Conservation (phyloP, 2,329 filamentous ascomycete species). For the Thelonectria rubi region DNA sequence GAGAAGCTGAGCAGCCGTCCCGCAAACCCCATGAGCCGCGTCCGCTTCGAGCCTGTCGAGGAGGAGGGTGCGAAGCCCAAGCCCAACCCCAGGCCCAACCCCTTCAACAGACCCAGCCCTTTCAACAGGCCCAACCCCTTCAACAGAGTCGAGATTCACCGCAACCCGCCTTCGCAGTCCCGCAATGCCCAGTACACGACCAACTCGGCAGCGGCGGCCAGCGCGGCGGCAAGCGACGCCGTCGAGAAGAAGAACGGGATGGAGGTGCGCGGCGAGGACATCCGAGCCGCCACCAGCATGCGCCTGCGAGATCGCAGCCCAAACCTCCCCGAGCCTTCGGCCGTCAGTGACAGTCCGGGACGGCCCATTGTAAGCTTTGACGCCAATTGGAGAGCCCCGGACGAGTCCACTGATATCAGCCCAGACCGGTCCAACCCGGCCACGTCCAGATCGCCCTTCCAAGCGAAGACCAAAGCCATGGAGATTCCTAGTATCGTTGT, state of each 20-base stretch:
- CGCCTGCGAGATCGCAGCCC: conserved; percentile 84
- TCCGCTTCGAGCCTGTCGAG: conserved; percentile 53
- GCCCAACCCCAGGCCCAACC: conserved; percentile 36
- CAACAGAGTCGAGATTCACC: conserved; percentile 77
- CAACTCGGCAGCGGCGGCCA: conserved; percentile 59
- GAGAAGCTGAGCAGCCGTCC: conserved; percentile 47
- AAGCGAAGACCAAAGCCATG: conserved; percentile 48
- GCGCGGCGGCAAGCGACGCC: conserved; percentile 50
- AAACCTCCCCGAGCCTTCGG: conserved; percentile 86
- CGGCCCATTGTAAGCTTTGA: conserved; percentile 98
- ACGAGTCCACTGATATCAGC: conserved; percentile 74
- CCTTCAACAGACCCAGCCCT: conserved; percentile 56
- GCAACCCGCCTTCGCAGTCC: conserved; percentile 84
- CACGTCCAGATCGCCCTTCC: conserved; percentile 39
- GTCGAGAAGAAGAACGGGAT: conserved; percentile 77
- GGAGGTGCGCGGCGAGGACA: conserved; percentile 87
- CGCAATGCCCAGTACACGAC: conserved; percentile 81
- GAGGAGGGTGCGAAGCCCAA: conserved; percentile 49
- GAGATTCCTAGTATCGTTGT: conserved; percentile 64
- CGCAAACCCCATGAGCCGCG: conserved; percentile 45
- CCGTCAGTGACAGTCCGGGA: conserved; percentile 89
- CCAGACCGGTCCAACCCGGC: conserved; percentile 51
- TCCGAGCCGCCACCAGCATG: conserved; percentile 90
- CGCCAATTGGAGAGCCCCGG: conserved; percentile 79
- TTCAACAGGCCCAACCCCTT: conserved; percentile 47